A percentile compares a stretch with the other conserved stretches of the same genome.
These are phyloP conservation scores for Apiospora pterosperma DNA, from an alignment of 2,329 filamentous ascomycete species.

Conservation along the genomic window DNA sequence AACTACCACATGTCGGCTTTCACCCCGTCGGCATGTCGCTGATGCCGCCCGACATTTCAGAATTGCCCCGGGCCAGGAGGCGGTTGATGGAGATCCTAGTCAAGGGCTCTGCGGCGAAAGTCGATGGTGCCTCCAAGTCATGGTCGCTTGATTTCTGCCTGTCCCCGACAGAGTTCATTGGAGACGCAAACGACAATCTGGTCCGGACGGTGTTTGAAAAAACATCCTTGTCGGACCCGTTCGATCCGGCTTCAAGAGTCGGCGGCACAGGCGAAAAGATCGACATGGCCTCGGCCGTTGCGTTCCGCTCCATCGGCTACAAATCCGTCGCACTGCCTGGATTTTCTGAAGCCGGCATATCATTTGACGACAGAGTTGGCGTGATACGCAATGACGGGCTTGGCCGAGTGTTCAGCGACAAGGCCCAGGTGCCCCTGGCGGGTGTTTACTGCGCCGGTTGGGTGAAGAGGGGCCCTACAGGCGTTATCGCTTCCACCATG, in stretches of 20 bases:
- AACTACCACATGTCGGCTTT: constrained; percentile 69
- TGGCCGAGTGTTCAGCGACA: constrained; percentile 59
- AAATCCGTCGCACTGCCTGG: constrained; percentile 75
- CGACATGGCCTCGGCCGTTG: constrained; percentile 62
- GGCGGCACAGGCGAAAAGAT: constrained; percentile 46
- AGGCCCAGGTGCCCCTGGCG: constrained; percentile 43
- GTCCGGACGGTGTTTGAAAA: constrained; percentile 66
- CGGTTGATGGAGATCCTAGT: constrained; percentile 77
- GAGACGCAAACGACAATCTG: constrained; percentile 46
- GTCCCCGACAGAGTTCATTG: constrained; percentile 68
- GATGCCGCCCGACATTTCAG: constrained; percentile 63
- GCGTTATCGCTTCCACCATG: constrained; percentile 96
- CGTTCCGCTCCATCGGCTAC: constrained; percentile 95
- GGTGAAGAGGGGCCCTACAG: constrained; percentile 93
- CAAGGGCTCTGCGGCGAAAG: constrained; percentile 62
- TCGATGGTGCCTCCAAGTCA: constrained; percentile 52
- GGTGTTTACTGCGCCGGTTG: constrained; percentile 93
- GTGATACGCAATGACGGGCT: constrained; percentile 78
- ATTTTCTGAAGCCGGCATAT: constrained; percentile 68
- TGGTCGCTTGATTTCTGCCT: constrained; percentile 87
- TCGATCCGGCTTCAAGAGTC: constrained; percentile 48
- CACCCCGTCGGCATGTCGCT: constrained; percentile 63
- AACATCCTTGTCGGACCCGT: constrained; percentile 52
- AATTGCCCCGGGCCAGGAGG: constrained; percentile 71
- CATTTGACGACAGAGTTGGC: constrained; percentile 72